Conservation (phyloP, 2,329 filamentous ascomycete genomes). For the Lachnellula suecica region DNA sequence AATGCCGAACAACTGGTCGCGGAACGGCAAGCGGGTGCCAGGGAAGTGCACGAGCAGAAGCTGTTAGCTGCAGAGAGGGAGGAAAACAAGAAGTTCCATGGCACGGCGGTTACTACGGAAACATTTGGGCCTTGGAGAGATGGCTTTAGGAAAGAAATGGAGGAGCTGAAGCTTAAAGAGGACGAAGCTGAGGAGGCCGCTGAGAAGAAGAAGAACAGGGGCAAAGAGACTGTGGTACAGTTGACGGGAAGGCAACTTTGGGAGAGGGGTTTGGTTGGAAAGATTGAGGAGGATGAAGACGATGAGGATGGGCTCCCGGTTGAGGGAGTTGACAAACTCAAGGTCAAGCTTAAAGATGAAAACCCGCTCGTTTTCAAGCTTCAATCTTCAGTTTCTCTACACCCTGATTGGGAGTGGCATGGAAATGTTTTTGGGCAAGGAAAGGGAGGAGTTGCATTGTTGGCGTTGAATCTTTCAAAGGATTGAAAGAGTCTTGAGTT, state of each 20-base stretch:
- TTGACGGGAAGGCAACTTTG: conserved; percentile 75
- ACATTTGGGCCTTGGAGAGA: conserved; percentile 82
- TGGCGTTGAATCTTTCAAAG: conserved; percentile 10
- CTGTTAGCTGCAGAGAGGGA: conserved; percentile 70
- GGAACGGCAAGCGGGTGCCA: conserved; percentile 66
- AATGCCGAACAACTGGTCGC: conserved; percentile 81
- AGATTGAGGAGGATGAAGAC: conserved; percentile 65
- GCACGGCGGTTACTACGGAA: conserved; percentile 83
- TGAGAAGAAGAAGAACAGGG: conserved; percentile 76
- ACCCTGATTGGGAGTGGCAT: too few species aligned
- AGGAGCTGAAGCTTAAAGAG: conserved; percentile 64
- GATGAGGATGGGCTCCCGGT: conserved; percentile 55
- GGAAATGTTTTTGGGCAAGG: neutral
- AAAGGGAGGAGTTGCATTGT: conserved; percentile 14
- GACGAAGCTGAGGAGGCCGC: conserved; percentile 77
- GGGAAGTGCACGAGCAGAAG: conserved; percentile 56
- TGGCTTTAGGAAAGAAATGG: conserved; percentile 76
- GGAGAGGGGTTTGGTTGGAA: conserved; percentile 71
- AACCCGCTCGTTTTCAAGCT: too few species aligned
- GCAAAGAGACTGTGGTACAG: conserved; percentile 70
- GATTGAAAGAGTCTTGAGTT: neutral
- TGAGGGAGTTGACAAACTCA: conserved; percentile 68
- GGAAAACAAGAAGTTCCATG: conserved; percentile 96
- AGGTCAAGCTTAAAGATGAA: conserved; percentile 52
- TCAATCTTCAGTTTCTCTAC: too few species aligned